Evolutionary conservation across 2,329 filamentous ascomycete species (phyloP).

Genomic region (Sphaerulina musiva): DNA sequence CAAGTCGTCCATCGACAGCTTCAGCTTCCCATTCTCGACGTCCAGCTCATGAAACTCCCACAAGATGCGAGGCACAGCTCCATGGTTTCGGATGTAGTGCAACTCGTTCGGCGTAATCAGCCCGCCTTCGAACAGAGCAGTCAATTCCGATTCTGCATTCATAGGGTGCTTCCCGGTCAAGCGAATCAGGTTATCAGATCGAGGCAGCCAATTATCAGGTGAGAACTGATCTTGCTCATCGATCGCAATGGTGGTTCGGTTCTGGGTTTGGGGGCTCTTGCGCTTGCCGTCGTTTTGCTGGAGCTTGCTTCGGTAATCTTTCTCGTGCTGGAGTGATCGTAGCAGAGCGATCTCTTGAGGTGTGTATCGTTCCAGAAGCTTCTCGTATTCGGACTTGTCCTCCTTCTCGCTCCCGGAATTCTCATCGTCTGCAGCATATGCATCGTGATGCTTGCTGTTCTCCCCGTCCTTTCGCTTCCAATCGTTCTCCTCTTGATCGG

Average conservation of each 20-base stretch:
- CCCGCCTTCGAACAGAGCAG: slow-evolving; percentile 39
- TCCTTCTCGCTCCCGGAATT: slow-evolving; percentile 13
- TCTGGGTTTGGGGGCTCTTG: slow-evolving; percentile 34
- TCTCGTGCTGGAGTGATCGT: slow-evolving; percentile 40
- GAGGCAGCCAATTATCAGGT: slow-evolving; percentile 51
- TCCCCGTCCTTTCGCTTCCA: slow-evolving; percentile 31
- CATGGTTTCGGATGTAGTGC: slow-evolving; percentile 51
- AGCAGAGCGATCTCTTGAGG: slow-evolving; percentile 42
- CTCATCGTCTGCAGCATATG: slow-evolving; percentile 30
- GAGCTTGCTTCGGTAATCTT: slow-evolving; percentile 38
- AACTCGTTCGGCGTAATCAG: slow-evolving; percentile 48
- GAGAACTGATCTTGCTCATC: slow-evolving; percentile 48
- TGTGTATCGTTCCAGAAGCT: slow-evolving; percentile 35
- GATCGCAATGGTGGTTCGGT: slow-evolving; percentile 34
- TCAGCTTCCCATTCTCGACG: slow-evolving; percentile 39
- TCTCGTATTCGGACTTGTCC: slow-evolving; percentile 29
- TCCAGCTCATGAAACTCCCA: slow-evolving; percentile 48
- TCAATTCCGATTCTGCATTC: slow-evolving; percentile 45
- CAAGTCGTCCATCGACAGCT: slow-evolving; percentile 42
- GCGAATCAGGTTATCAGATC: slow-evolving; percentile 43
- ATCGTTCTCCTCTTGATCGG: slow-evolving; percentile 22
- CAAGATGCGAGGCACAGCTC: slow-evolving; percentile 46
- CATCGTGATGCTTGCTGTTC: slow-evolving; percentile 35
- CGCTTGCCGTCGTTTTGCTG: slow-evolving; percentile 41
- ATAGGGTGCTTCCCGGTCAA: slow-evolving; percentile 50